A percentile compares a stretch with the other conserved stretches of the same genome.
These are phyloP conservation scores for Dissophora globulifera DNA, from an alignment of 192 early-diverging fungal genomes.

Conservation along the genomic window DNA sequence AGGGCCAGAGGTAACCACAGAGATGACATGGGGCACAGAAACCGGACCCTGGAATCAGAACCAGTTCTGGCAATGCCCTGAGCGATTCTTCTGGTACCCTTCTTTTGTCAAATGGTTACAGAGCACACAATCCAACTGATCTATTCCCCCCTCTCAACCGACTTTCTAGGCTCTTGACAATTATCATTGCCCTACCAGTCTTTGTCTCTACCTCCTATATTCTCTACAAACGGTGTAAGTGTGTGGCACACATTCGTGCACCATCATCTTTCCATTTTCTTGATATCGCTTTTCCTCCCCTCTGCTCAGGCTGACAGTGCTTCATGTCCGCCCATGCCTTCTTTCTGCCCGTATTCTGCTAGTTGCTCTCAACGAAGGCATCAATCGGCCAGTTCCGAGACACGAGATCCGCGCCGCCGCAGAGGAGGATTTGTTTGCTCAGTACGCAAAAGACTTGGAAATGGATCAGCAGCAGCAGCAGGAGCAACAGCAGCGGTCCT, in stretches of 20 bases:
- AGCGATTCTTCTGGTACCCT: too few relatives aligned
- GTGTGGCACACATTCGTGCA: neutral
- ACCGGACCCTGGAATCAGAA: too few relatives aligned
- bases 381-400: neutral
- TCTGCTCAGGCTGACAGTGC: too few relatives aligned
- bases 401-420: neutral
- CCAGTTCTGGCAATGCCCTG: too few relatives aligned
- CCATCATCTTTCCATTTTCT: neutral
- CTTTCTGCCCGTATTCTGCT: neutral
- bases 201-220: constrained; percentile 47
- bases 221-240: constrained; percentile 44
- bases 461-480: constrained; percentile 16
- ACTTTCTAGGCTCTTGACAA: constrained; percentile 28
- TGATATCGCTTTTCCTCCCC: too few relatives aligned
- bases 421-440: constrained; percentile 29
- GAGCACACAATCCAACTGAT: too few relatives aligned
- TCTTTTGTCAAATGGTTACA: too few relatives aligned
- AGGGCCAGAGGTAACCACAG: constrained; percentile 7
- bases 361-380: constrained; percentile 25
- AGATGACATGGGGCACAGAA: too few relatives aligned
- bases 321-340: too few relatives aligned
- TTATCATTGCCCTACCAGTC: constrained; percentile 37
- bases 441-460: constrained; percentile 23
- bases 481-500: neutral
- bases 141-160: neutral